Evolutionary conservation across 352 stramenopile species (phyloP).

Genomic region (Phytophthora ohioensis): DNA sequence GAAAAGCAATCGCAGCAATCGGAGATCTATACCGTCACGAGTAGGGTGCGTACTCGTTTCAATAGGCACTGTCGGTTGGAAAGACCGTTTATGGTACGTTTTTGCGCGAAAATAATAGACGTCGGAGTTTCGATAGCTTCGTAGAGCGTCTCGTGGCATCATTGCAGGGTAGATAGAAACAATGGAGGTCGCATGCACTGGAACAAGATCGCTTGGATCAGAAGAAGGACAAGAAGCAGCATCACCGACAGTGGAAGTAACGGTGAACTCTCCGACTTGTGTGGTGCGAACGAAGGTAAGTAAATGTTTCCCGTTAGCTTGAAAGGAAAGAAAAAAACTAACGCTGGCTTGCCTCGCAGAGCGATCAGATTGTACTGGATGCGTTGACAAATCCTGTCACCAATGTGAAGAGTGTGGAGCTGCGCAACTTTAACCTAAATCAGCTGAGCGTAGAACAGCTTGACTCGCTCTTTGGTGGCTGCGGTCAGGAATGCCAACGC

Average conservation of each 20-base stretch:
- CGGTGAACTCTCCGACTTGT: constrained; percentile 17
- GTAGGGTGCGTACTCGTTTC: neutral
- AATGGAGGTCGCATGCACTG: constrained; percentile 11
- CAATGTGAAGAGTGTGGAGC: constrained; percentile 41
- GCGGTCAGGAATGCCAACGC: constrained; percentile 25
- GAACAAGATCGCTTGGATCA: neutral
- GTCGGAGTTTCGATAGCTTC: constrained; percentile 1
- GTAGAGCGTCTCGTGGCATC: neutral
- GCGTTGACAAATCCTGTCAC: constrained; percentile 19
- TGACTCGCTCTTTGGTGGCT: constrained; percentile 43
- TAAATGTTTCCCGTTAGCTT: neutral
- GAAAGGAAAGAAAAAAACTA: neutral
- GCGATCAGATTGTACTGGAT: constrained; percentile 34
- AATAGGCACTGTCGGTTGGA: constrained; percentile 13
- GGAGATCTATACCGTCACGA: neutral
- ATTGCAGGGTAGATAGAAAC: constrained; percentile 7
- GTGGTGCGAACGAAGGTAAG: constrained; percentile 36
- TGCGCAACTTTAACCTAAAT: constrained; percentile 38
- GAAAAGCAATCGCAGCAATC: neutral
- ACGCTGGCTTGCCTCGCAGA: constrained; percentile 6
- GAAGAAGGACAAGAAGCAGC: constrained; percentile 6
- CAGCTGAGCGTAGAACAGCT: constrained; percentile 36
- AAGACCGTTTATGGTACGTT: neutral
- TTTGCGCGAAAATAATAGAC: constrained; percentile 28
- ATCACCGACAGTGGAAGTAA: neutral